A percentile compares a stretch with the other conserved stretches of the same genome.
Conservation (phyloP, 331 rosid genomes). For the Quercus tomentella region DNA sequence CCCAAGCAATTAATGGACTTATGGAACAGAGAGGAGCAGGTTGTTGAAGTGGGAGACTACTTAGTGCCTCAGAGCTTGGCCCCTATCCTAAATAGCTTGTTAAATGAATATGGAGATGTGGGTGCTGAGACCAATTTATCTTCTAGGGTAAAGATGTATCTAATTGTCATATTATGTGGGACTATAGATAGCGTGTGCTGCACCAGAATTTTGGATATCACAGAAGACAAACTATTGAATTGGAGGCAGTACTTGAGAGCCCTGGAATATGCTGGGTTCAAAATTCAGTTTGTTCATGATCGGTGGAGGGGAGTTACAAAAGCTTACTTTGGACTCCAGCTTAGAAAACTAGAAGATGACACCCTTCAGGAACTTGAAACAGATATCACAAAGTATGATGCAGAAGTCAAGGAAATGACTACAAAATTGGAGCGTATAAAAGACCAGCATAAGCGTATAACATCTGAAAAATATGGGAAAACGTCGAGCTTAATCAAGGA, state of each 20-base stretch:
- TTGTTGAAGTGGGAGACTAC: neutral
- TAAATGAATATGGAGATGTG: conserved; percentile 12
- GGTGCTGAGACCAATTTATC: neutral
- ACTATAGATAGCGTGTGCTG: neutral
- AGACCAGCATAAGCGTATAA: too few species aligned
- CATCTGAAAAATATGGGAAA: neutral
- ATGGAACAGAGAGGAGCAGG: neutral
- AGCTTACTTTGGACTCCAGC: neutral
- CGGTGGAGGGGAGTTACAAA: accelerated
- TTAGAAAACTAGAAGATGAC: neutral
- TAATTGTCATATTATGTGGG: neutral
- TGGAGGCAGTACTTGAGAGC: neutral
- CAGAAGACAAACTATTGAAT: neutral
- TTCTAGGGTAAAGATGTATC: neutral
- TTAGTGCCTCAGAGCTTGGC: neutral
- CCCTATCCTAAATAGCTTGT: neutral
- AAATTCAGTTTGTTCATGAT: neutral
- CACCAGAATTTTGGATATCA: conserved; percentile 2
- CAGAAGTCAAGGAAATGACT: neutral
- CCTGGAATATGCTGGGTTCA: neutral
- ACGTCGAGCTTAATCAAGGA: neutral
- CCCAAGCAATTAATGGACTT: neutral
- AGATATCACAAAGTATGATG: neutral
- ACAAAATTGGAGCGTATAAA: neutral
- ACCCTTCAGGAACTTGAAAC: neutral